Percentiles rank a stretch among this genome's conserved stretches.
These are phyloP conservation scores for Firmiana major DNA, from an alignment of 345 rosid species.

Conservation along the genomic window DNA sequence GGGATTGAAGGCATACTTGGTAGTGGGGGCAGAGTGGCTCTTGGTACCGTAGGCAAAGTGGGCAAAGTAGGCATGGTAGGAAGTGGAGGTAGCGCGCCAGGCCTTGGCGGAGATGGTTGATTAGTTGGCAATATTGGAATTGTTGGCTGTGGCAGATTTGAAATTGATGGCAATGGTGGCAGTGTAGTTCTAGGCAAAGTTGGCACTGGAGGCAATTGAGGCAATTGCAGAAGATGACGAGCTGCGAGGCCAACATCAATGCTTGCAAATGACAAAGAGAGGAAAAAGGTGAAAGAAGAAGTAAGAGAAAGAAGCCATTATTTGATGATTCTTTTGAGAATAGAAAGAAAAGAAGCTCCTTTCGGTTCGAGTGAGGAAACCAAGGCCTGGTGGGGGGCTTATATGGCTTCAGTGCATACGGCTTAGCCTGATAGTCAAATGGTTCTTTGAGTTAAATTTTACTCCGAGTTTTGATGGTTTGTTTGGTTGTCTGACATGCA, in stretches of 20 bases:
- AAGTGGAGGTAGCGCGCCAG: conserved; percentile 12
- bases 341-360: background rate
- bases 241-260: conserved; percentile 14
- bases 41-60: conserved; percentile 8
- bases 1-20: conserved; percentile 23
- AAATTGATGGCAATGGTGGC: conserved; percentile 14
- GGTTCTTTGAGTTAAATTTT: background rate
- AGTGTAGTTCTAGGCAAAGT: background rate
- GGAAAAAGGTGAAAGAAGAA: background rate
- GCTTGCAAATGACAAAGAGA: conserved; percentile 17
- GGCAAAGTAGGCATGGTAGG: conserved; percentile 15
- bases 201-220: conserved; percentile 18
- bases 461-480: background rate
- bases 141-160: conserved; percentile 19
- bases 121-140: conserved; percentile 11
- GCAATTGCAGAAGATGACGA: conserved; percentile 21
- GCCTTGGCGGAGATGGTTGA: background rate
- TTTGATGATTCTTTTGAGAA: background rate
- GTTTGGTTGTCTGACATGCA: background rate
- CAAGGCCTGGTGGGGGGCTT: background rate
- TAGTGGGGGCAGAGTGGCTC: conserved; percentile 16
- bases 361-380: background rate
- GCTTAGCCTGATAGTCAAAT: background rate
- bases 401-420: background rate
- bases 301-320: conserved; percentile 11